phyloP scores from a whole-genome alignment of 2,329 filamentous ascomycete genomes.

The Lasiodiplodia theobromae region DNA sequence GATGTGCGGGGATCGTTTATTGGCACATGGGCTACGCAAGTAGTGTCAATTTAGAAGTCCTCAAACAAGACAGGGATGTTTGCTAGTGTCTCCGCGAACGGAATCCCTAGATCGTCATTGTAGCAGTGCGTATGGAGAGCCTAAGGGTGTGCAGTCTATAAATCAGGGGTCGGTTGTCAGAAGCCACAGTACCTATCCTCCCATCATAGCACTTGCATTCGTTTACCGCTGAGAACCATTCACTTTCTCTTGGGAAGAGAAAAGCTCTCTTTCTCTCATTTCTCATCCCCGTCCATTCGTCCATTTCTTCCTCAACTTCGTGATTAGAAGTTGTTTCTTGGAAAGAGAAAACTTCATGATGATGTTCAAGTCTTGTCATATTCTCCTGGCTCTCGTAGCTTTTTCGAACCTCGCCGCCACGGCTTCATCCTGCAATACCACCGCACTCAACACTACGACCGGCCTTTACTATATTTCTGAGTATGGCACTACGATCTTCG shows the following conservation, averaged over 20 bases:
- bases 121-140: no score
- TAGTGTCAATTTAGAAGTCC: neutral
- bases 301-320: neutral
- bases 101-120: no score
- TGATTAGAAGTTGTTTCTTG: no score
- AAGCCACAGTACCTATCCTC: neutral
- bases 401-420: neutral
- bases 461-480: neutral
- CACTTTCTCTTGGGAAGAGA: neutral
- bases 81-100: no score
- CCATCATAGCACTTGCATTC: neutral
- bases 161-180: neutral
- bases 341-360: neutral
- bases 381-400: neutral
- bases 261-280: neutral
- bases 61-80: neutral
- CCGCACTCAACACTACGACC: slow-evolving; percentile 19
- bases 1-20: neutral
- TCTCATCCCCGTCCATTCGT: neutral
- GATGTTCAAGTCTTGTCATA: neutral
- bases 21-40: neutral
- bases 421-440: slow-evolving; percentile 8
- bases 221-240: neutral
- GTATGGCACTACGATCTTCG: slow-evolving; percentile 2
- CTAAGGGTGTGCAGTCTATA: neutral